Percentiles rank a stretch among this genome's conserved stretches.
Evolutionary conservation across 371 early-diverging fungal species (phyloP).

Genomic region (Lichtheimia corymbifera): DNA sequence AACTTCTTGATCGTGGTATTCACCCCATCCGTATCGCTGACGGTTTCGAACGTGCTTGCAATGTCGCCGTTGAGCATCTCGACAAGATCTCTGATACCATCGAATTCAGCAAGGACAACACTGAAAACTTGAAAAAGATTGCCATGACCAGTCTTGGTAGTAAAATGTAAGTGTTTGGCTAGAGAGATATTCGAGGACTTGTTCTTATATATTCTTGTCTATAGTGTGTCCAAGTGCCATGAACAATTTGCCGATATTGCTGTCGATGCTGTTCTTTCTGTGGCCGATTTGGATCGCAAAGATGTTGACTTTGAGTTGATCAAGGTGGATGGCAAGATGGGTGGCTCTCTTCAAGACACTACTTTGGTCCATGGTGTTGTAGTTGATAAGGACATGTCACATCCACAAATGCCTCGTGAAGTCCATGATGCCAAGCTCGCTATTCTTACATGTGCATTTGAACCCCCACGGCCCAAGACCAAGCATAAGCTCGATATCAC

Average conservation of each 20-base stretch:
- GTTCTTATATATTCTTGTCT: background rate
- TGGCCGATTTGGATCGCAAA: slow-evolving; percentile 97
- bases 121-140: slow-evolving; percentile 89
- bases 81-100: slow-evolving; percentile 92
- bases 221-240: slow-evolving; percentile 94
- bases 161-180: slow-evolving; percentile 84
- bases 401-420: slow-evolving; percentile 99
- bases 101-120: slow-evolving; percentile 82
- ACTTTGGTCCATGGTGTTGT: slow-evolving; percentile 97
- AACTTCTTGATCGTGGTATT: slow-evolving; percentile 95
- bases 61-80: slow-evolving; percentile 89
- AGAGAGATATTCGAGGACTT: background rate
- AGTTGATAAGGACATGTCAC: slow-evolving; percentile 99
- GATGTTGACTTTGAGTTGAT: slow-evolving; percentile 99
- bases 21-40: slow-evolving; percentile 99
- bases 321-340: slow-evolving; percentile 98
- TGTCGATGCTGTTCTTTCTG: slow-evolving; percentile 96
- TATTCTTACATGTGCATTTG: slow-evolving; percentile 99
- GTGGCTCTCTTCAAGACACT: slow-evolving; percentile 94
- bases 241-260: slow-evolving; percentile 98
- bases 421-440: slow-evolving; percentile 97
- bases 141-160: slow-evolving; percentile 98
- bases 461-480: slow-evolving; percentile 99
- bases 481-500: slow-evolving; percentile 99
- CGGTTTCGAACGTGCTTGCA: slow-evolving; percentile 97